phyloP scores from a whole-genome alignment of 2,329 filamentous ascomycete species.

The Sphaerulina musiva region DNA sequence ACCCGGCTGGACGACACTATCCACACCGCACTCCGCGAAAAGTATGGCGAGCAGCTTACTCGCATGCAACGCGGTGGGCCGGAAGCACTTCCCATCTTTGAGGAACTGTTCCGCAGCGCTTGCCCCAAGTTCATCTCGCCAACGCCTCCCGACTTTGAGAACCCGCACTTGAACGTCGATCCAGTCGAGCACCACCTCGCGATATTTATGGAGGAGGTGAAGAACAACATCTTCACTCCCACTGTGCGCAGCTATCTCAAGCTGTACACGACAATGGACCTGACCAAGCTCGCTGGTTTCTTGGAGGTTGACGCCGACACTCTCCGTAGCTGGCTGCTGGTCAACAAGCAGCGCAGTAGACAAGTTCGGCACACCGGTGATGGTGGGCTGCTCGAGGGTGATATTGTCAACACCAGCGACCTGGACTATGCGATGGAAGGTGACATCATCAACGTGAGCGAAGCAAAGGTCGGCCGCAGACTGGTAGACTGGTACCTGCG shows the following conservation, averaged over 20 bases:
- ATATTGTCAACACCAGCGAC: constrained; percentile 87
- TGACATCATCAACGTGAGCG: constrained; percentile 95
- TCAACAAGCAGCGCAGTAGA: constrained; percentile 98
- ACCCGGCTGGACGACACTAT: constrained; percentile 97
- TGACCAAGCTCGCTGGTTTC: constrained; percentile 96
- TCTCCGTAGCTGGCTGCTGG: constrained; percentile 83
- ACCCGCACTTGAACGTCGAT: constrained; percentile 91
- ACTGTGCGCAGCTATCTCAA: constrained; percentile 98
- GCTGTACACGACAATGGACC: constrained; percentile 98
- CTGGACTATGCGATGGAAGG: constrained; percentile 96
- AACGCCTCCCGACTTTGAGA: constrained; percentile 94
- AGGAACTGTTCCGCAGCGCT: constrained; percentile 95
- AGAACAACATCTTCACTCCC: constrained; percentile 97
- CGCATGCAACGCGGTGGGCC: constrained; percentile 94
- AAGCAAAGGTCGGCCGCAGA: constrained; percentile 95
- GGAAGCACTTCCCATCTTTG: constrained; percentile 90
- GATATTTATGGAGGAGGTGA: constrained; percentile 99
- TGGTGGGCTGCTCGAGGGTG: constrained; percentile 82
- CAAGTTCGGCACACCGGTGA: constrained; percentile 84
- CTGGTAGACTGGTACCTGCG: constrained; percentile 98
- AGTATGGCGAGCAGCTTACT: constrained; percentile 97
- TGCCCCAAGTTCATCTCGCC: constrained; percentile 99
- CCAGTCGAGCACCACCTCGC: constrained; percentile 93
- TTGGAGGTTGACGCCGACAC: constrained; percentile 95
- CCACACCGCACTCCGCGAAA: constrained; percentile 94